Evolutionary conservation across 1,284 basidiomycete genomes (phyloP), one percentile per base, ranked within the genome.

Genomic region (Puccinia sorghi): DNA sequence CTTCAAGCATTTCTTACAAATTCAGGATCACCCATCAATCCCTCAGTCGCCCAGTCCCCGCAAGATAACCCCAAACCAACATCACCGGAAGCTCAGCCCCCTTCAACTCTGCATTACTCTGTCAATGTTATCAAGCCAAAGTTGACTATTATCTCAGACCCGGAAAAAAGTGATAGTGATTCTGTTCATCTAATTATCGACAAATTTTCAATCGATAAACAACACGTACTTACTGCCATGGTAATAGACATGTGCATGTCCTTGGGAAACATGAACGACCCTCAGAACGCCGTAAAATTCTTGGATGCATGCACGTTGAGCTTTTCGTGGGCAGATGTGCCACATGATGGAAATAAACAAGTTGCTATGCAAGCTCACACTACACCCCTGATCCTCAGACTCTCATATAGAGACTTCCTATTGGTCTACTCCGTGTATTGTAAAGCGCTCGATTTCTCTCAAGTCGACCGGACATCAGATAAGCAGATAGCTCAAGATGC

Each of bases 1-100:
- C 86, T 99, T 46, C 86, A 94, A 43, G 89, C 91, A 80, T 99
- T 97, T 85, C 93, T 96, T 83, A 88, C 88, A 61, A 90, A 89
- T 80, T 88, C 91, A 0, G 89, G 90, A 80, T 77, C 79, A 39
- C 64, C 70, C n/a, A 50, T 52, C 82, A 83, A 57, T 56, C 39
- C 71, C 11, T 70, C 61, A 6, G 71, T 39, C 0, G 37, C 61
- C 12, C 50, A 56, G n/a, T 63, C 77, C 8, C 56, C 69, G 22
- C 69, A 54, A 56, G 41, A 61, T 7, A 22, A 32, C 12, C 41
- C 77, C n/a, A 72, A 79, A 32, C 46, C 70, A 63, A 61, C 61
- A 43, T 22, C 39, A 37, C 41, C 59, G 41, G 43, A 61, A n/a
- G 54, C 32, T 61, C 25, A 39, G 48, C 56, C 57, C 2, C 27